Base-by-base conservation (phyloP, 768 basidiomycete species). In the Phylloporus arenicola region DNA sequence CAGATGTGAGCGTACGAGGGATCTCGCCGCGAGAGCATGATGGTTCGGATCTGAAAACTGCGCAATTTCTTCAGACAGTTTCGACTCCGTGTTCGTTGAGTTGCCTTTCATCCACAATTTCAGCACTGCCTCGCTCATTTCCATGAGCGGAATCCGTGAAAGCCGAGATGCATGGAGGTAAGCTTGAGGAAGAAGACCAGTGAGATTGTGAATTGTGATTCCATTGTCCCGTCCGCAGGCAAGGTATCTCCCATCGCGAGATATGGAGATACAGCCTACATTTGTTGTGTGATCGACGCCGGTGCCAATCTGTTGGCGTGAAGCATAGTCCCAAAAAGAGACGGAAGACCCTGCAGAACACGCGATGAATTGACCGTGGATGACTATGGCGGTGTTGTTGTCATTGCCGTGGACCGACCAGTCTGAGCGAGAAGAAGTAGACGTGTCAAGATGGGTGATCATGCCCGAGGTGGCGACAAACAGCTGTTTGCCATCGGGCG, bases 261-360 rank as follows among this genome's bases (percentile, higher is more conserved):
- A 55, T 30, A 55, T 31, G 8, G 54, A 13, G 22, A 55, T 34
- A 25, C n/a, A 41, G 16, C 7, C 7, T 3, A 50, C 31, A 1
- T 4, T 6, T 5, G 31, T n/a, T 2, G 42, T 1, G n/a, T 44
- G 42, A 20, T 22, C 7, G 43, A 50, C 3, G 43, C 38, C 12
- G 19, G 1, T 12, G 25, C 42, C 35, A 37, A 48, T 43, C 16
- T 30, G 35, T 9, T 35, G 29, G 24, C 37, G 30, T 11, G 50
- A 51, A 13, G 31, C 17, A 9, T 38, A 41, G 31, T 55, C 50
- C 54, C 50, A 55, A 17, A 55, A 45, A 8, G 47, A 48, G 30
- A 55, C 38, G 2, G 43, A 48, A 6, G 47, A 44, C 13, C 50
- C 42, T 22, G 46, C 37, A 11, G 35, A 20, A 44, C 19, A 44